Evolutionary conservation across 179 eudicot species (phyloP), one percentile per base, ranked within the genome.

Genomic region (Amaranthus tricolor): DNA sequence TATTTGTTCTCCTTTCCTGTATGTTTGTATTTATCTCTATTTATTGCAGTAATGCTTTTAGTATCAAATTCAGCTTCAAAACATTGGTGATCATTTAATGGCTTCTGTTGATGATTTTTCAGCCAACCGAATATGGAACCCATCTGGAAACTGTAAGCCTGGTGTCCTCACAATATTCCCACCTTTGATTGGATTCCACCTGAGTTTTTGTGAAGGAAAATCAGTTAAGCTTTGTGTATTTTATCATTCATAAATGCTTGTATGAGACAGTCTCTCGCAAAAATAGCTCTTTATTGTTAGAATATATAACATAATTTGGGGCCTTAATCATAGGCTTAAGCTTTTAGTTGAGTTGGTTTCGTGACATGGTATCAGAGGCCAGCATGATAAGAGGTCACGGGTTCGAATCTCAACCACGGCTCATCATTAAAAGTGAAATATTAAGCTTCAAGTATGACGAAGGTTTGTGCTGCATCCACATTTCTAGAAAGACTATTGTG

Each of bases 101-200:
- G 61, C 60, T 61, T 71, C 62, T 20, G 48, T 74, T 71, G 69
- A 16, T 81, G 53, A 47, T 77, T 74, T 88, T 74, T 74, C 79
- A 14, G 77, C 73, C 59, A 91, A 61, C 70, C 75, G 81, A 70
- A 87, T 76, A 72, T 88, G 91, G 71, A 84, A 83, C 44, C 95
- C 94, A 67, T 89, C 82, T 20, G 94, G 96, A 78, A 92, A 92
- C 53, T 90, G 93, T 72, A 92, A 80, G 48, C 96, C 97, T 40
- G 97, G 97, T 68, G 91, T 87, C 54, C 97, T 87, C 31, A 86
- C 59, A 51, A 85, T 86, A n/a, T 87, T 84, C 76, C 97, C 97
- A 77, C 97, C 97, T 81, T 76, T 84, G 56, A 86, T 83, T 60
- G 82, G 76, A 77, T 77, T 40, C 89, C 90, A 90, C 80, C 96